phyloP scores from a whole-genome alignment of 164 flowering plant genomes.

The Kingdonia uniflora region DNA sequence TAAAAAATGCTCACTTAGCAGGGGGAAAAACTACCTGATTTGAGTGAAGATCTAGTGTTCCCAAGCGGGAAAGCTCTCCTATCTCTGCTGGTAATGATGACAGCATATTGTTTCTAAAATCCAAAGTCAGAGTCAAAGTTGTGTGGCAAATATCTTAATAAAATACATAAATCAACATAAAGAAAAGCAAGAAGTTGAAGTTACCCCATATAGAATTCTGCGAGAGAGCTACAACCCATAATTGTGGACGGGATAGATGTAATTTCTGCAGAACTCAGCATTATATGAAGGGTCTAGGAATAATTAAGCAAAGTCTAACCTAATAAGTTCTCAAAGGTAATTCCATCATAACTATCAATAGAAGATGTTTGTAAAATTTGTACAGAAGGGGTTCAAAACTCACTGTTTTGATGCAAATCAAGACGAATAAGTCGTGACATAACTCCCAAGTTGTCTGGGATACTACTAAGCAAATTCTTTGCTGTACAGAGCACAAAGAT shows the following conservation, averaged over 20 bases:
- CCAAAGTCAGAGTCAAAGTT: constrained; percentile 10
- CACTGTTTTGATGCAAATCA: constrained; percentile 87
- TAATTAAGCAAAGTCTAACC: background rate
- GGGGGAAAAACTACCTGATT: constrained; percentile 92
- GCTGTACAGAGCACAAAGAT: constrained; percentile 37
- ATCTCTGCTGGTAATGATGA: constrained; percentile 68
- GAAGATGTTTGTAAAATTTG: background rate
- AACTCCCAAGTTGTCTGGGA: constrained; percentile 78
- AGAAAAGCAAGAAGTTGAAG: constrained; percentile 7
- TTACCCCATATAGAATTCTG: constrained; percentile 84
- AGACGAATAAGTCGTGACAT: constrained; percentile 83
- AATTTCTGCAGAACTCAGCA: constrained; percentile 46
- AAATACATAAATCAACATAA: background rate
- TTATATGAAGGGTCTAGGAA: background rate
- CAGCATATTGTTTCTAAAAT: constrained; percentile 58
- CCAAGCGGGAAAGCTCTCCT: constrained; percentile 57
- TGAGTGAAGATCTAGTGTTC: constrained; percentile 91
- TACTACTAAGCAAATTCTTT: constrained; percentile 50
- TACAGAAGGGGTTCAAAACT: constrained; percentile 20
- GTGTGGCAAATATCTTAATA: constrained; percentile 5
- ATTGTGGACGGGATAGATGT: constrained; percentile 78
- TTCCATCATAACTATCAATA: background rate
- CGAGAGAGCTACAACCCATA: constrained; percentile 58
- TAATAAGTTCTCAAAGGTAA: background rate
- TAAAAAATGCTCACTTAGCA: too few species aligned